phyloP scores from a whole-genome alignment of 352 stramenopile genomes.

The Phytophthora sp. region DNA sequence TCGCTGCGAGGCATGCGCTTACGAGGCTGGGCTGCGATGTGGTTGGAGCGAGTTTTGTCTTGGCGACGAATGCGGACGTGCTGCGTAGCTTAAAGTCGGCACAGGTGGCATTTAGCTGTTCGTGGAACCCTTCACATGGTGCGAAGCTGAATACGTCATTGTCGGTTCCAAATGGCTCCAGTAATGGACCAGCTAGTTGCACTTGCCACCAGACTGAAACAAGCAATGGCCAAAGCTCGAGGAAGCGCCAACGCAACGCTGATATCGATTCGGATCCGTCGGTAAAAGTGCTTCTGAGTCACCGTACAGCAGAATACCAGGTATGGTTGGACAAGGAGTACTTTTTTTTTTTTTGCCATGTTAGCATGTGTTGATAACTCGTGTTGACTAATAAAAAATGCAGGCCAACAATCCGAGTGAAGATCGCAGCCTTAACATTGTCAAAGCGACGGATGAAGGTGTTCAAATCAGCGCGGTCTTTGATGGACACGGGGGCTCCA shows the following conservation, averaged over 20 bases:
- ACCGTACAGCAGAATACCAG: conserved; percentile 69
- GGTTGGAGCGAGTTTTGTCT: conserved; percentile 53
- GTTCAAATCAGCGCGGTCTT: conserved; percentile 66
- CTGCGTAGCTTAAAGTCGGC: conserved; percentile 43
- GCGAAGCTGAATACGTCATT: conserved; percentile 32
- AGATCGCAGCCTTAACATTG: conserved; percentile 66
- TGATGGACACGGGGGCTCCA: conserved; percentile 69
- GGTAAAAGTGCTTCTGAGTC: conserved; percentile 30
- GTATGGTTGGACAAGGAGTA: conserved; percentile 34
- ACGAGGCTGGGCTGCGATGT: conserved; percentile 49
- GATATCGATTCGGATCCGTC: conserved; percentile 30
- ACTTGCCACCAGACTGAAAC: conserved; percentile 15
- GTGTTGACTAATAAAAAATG: not conserved
- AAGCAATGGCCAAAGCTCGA: conserved; percentile 23
- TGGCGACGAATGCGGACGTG: conserved; percentile 46
- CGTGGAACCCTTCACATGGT: conserved; percentile 50
- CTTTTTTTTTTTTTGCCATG: too few species aligned
- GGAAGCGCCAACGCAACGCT: conserved; percentile 23
- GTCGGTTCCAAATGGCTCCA: not conserved
- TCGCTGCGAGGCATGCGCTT: conserved; percentile 54
- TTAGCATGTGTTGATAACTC: too few species aligned
- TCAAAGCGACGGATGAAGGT: conserved; percentile 40
- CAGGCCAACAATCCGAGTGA: conserved; percentile 70
- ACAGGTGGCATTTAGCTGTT: conserved; percentile 53
- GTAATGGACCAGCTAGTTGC: conserved; percentile 4